Base-by-base conservation (phyloP, 2,329 filamentous ascomycete genomes). In the Endothia cerciana region DNA sequence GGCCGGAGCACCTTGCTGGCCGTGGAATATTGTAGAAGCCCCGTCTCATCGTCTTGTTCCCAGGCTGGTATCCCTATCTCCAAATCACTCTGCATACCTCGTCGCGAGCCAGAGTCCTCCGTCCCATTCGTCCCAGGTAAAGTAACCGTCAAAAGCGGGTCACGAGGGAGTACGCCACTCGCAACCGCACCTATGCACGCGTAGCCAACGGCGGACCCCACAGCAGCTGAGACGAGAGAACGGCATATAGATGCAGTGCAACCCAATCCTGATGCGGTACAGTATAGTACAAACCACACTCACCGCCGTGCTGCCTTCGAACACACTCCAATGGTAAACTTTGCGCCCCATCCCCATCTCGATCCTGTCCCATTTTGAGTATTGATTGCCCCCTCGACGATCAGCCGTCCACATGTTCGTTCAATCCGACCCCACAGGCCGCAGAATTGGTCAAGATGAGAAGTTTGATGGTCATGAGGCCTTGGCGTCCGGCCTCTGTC, bases 191-290 rank as follows among this genome's bases (percentile, higher is more conserved):
- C n/a, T 4, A 25, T 28, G 45, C 45, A 47, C n/a, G 45, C n/a
- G 8, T 10, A 47, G 8, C 11, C 45, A 49, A 28, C 13, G 5
- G 41, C 41, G 19, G 15, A n/a, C 51, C 30, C 25, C 51, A 55
- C 25, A 53, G 25, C 49, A 33, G 10, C 8, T 17, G 17, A 30
- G 56, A 51, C 53, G 51, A 15, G 60, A 30, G 36, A 53, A 63
- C 53, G 60, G 53, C 59, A 62, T 63, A 22, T 49, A 13, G 2
- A 65, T 65, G 58, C 60, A 65, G 17, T 25, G 60, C 64, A 53
- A 58, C 59, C 59, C 38, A 58, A 58, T 3, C 19, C 49, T 17
- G 40, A 51, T 38, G 64, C 49, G 33, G 41, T 30, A 60, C 63
- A 1, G n/a, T 49, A 45, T 61, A 6, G 33, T 10, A 51, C 13